phyloP scores from a whole-genome alignment of 1,139 yeast genomes.

The Nadsonia starkeyi-henricii region DNA sequence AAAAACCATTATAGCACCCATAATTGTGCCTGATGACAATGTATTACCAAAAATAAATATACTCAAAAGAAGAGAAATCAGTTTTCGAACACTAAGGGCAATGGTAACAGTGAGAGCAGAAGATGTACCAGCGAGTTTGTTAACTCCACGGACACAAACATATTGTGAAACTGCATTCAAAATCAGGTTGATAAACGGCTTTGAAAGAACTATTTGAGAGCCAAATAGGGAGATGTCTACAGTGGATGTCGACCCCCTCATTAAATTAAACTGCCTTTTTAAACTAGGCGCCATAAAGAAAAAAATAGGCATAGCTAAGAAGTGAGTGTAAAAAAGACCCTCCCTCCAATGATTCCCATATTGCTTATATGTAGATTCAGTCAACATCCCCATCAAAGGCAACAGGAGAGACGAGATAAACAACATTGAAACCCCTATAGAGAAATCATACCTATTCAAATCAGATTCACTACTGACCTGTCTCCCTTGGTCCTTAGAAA shows the following conservation, averaged over 20 bases:
- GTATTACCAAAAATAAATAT: conserved; percentile 34
- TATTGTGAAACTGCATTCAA: conserved; percentile 48
- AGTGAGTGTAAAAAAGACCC: conserved; percentile 45
- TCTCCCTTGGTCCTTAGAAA: conserved; percentile 10
- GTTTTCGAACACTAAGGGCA: conserved; percentile 45
- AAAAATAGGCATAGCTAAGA: conserved; percentile 45
- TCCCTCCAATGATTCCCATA: conserved; percentile 57
- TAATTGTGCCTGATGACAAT: conserved; percentile 25
- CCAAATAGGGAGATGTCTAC: not conserved
- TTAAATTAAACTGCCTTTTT: conserved; percentile 11
- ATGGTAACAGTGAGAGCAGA: conserved; percentile 51
- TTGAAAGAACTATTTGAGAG: conserved; percentile 5
- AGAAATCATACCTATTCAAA: conserved; percentile 2
- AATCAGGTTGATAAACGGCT: conserved; percentile 19
- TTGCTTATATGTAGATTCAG: conserved; percentile 34
- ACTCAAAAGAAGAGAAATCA: conserved; percentile 44
- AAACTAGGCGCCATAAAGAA: conserved; percentile 23
- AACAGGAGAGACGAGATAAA: conserved; percentile 35
- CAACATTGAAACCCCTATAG: conserved; percentile 34
- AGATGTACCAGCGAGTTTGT: conserved; percentile 41
- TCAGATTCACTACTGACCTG: not conserved
- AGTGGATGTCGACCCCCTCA: conserved; percentile 5
- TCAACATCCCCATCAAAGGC: conserved; percentile 42
- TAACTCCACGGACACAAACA: conserved; percentile 55
- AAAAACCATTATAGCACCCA: conserved; percentile 40